A percentile compares a stretch with the other conserved stretches of the same genome.
Evolutionary conservation across 176 grass and related monocot species (phyloP).

Genomic region (Oryza australiensis): DNA sequence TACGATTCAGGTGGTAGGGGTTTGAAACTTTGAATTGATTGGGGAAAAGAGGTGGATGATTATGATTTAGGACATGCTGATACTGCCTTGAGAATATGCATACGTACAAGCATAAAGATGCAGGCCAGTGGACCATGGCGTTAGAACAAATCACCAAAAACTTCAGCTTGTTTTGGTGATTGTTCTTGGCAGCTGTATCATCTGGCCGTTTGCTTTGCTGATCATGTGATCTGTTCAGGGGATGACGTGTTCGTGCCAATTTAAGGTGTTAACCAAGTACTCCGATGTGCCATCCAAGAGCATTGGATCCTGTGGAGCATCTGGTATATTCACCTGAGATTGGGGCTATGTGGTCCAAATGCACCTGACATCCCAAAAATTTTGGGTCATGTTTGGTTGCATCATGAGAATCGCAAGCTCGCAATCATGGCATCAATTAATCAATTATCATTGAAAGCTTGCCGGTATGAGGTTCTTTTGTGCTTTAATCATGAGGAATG

Average conservation of each 20-base stretch:
- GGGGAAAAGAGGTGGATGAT: background rate
- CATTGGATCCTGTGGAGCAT: background rate
- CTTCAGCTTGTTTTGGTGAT: background rate
- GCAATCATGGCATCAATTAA: background rate
- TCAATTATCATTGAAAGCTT: background rate
- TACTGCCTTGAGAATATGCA: background rate
- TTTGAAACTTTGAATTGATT: background rate
- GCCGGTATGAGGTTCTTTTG: background rate
- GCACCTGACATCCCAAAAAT: background rate
- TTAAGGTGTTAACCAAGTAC: background rate
- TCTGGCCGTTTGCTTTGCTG: background rate
- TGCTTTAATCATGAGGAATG: constrained; percentile 4
- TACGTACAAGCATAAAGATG: background rate
- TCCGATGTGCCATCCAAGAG: background rate
- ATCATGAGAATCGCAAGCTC: background rate
- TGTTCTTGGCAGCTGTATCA: background rate
- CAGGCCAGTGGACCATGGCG: background rate
- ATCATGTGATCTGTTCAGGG: background rate
- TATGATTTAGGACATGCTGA: background rate
- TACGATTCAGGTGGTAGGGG: background rate
- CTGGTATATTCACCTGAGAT: background rate
- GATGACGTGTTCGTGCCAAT: background rate
- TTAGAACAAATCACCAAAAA: background rate
- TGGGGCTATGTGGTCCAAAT: background rate
- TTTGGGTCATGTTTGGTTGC: background rate